Percentiles rank a stretch among this genome's conserved stretches.
These are phyloP conservation scores for Phalaenopsis equestris DNA, from an alignment of 106 monocot genomes.

Conservation along the genomic window DNA sequence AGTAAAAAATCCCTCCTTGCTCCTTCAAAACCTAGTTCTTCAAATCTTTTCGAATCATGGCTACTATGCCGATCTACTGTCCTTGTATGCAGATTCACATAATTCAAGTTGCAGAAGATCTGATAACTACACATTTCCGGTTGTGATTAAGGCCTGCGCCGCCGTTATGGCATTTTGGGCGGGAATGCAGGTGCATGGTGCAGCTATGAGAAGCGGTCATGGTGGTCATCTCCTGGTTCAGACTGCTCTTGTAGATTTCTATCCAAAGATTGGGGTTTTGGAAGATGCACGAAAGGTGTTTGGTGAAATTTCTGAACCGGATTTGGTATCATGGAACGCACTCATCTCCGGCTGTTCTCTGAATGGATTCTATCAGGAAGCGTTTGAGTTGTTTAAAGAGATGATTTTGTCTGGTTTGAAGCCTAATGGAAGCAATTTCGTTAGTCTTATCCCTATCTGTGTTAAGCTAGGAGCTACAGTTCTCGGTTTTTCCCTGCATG, in stretches of 20 bases:
- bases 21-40: slow-evolving; percentile 29
- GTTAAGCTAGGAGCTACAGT: background rate
- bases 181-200: slow-evolving; percentile 43
- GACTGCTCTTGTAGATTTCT: slow-evolving; percentile 60
- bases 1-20: slow-evolving; percentile 18
- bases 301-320: slow-evolving; percentile 42
- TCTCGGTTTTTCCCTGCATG: slow-evolving; percentile 34
- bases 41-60: slow-evolving; percentile 46
- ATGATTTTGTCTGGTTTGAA: slow-evolving; percentile 26
- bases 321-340: slow-evolving; percentile 59
- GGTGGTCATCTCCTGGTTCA: slow-evolving; percentile 30
- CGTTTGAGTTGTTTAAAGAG: slow-evolving; percentile 18
- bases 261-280: slow-evolving; percentile 36
- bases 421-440: slow-evolving; percentile 42
- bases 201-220: slow-evolving; percentile 31
- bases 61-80: slow-evolving; percentile 23
- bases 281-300: slow-evolving; percentile 34
- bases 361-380: slow-evolving; percentile 31
- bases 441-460: slow-evolving; percentile 30
- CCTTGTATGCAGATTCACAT: slow-evolving; percentile 20
- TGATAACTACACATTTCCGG: slow-evolving; percentile 55
- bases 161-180: slow-evolving; percentile 2
- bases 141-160: slow-evolving; percentile 57
- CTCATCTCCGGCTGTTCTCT: slow-evolving; percentile 44
- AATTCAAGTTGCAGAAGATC: slow-evolving; percentile 4